phyloP scores from a whole-genome alignment of 176 grass and related monocot species.

The Bolboschoenus planiculmis region DNA sequence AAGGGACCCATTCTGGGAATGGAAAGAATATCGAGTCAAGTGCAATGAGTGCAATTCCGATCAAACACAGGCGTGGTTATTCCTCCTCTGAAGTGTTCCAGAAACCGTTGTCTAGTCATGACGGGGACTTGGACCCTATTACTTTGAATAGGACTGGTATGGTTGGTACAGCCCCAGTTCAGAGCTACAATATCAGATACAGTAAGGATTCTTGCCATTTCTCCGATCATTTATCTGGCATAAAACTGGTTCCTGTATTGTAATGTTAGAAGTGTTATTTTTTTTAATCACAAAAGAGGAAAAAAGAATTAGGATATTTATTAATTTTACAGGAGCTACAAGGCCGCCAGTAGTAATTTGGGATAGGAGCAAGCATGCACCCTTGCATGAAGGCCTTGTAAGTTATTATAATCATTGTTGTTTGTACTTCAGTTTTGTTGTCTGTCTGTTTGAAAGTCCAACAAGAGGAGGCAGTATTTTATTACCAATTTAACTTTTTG shows the following conservation, averaged over 20 bases:
- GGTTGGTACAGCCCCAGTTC: constrained; percentile 27
- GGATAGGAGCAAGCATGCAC: constrained; percentile 36
- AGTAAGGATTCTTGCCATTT: constrained; percentile 36
- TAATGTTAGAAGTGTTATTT: constrained; percentile 16
- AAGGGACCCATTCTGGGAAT: neutral
- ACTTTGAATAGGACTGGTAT: constrained; percentile 15
- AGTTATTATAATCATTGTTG: neutral
- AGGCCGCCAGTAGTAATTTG: constrained; percentile 33
- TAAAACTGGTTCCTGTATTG: neutral
- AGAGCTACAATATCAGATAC: constrained; percentile 29
- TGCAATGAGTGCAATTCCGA: constrained; percentile 30
- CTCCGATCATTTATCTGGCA: neutral
- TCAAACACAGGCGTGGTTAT: constrained; percentile 19
- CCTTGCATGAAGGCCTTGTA: constrained; percentile 35
- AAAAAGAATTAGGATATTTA: constrained; percentile 2
- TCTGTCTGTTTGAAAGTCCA: neutral
- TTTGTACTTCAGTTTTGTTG: neutral
- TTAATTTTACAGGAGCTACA: constrained; percentile 33
- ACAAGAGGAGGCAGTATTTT: neutral
- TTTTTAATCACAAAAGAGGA: neutral
- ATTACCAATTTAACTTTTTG: constrained; percentile 16
- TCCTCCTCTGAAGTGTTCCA: constrained; percentile 21
- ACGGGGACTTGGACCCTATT: constrained; percentile 27
- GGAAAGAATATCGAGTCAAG: constrained; percentile 31
- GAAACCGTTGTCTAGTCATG: constrained; percentile 19